phyloP scores from a whole-genome alignment of 495 filamentous ascomycete species.

The Tuber microsphaerosporum region DNA sequence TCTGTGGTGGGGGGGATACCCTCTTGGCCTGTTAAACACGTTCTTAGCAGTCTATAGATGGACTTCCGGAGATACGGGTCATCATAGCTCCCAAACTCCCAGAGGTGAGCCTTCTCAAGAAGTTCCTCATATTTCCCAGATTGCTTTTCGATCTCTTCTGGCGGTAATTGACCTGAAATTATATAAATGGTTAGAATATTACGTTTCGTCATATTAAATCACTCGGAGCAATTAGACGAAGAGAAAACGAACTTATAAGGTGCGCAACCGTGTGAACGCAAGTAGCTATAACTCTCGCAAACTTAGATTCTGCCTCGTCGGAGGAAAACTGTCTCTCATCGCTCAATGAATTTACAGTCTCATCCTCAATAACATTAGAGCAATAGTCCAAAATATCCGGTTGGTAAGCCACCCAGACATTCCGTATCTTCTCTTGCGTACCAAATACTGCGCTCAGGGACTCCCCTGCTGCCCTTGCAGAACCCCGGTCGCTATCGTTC shows the following conservation, averaged over 20 bases:
- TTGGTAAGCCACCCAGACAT: conserved; percentile 72
- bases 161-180: conserved; percentile 28
- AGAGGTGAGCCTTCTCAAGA: conserved; percentile 60
- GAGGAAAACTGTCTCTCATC: conserved; percentile 75
- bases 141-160: conserved; percentile 50
- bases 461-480: conserved; percentile 64
- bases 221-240: not conserved
- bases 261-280: conserved; percentile 53
- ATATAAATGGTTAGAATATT: not conserved
- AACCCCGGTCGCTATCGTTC: conserved; percentile 73
- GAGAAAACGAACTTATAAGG: conserved; percentile 44
- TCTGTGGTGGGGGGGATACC: conserved; percentile 10
- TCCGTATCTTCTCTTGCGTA: conserved; percentile 66
- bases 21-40: conserved; percentile 5
- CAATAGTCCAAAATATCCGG: conserved; percentile 70
- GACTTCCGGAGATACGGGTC: conserved; percentile 67
- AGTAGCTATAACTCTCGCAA: conserved; percentile 67
- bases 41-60: conserved; percentile 58
- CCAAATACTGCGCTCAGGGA: conserved; percentile 65
- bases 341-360: conserved; percentile 73
- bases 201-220: conserved; percentile 9
- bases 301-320: conserved; percentile 79
- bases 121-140: conserved; percentile 50
- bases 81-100: conserved; percentile 61
- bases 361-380: conserved; percentile 62